phyloP scores from a whole-genome alignment of 2,329 filamentous ascomycete species.

The Ceratocystis destructans region DNA sequence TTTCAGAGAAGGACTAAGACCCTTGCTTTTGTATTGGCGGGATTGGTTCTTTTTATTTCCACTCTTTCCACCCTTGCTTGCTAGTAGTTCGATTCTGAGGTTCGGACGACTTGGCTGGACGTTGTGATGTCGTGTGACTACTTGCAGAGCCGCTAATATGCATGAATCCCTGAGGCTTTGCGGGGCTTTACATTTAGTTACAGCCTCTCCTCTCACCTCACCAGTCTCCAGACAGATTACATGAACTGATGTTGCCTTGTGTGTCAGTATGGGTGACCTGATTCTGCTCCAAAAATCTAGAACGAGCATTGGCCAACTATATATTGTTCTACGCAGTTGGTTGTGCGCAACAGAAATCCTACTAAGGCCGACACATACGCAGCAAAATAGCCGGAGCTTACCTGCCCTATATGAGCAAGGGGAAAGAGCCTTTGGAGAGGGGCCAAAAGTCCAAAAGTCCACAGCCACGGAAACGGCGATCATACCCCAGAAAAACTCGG shows the following conservation, averaged over 20 bases:
- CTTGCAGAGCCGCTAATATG: background rate
- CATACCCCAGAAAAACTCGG: background rate
- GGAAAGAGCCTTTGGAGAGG: background rate
- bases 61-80: too few species aligned
- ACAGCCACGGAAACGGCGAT: slow-evolving; percentile 5
- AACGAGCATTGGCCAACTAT: background rate
- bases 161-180: background rate
- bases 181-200: background rate
- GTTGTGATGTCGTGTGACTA: too few species aligned
- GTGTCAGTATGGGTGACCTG: background rate
- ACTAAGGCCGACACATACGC: background rate
- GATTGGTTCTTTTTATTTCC: too few species aligned
- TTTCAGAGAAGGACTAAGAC: background rate
- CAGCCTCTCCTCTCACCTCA: background rate
- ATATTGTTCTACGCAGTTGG: background rate
- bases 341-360: background rate
- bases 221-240: background rate
- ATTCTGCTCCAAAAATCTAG: background rate
- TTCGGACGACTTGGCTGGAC: too few species aligned
- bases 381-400: background rate
- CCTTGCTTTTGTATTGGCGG: too few species aligned
- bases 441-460: background rate
- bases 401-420: background rate
- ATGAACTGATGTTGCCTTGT: background rate
- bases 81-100: too few species aligned